A percentile compares a stretch with the other conserved stretches of the same genome.
phyloP scores from a whole-genome alignment of 2,329 filamentous ascomycete species.

The Phialophora chinensis region DNA sequence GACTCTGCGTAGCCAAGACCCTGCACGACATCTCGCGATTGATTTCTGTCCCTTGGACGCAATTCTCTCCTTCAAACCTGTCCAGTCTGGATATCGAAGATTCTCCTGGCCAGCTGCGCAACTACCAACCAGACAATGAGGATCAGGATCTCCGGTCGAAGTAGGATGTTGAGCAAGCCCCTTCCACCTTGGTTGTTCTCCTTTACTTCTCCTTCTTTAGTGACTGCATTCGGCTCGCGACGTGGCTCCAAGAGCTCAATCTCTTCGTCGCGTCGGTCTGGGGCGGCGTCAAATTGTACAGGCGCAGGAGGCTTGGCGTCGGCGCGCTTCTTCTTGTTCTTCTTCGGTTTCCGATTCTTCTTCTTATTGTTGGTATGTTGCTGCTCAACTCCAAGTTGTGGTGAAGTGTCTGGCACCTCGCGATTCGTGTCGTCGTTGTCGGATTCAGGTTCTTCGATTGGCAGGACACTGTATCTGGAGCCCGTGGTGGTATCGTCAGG shows the following conservation, averaged over 20 bases:
- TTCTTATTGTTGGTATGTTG: not conserved
- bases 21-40: not conserved
- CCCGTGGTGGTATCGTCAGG: not conserved
- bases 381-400: no score
- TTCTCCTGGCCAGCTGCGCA: not conserved
- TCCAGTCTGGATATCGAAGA: not conserved
- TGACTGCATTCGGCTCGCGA: not conserved
- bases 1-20: not conserved
- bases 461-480: not conserved
- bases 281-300: no score
- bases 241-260: no score
- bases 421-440: not conserved
- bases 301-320: not conserved
- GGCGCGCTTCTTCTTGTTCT: not conserved
- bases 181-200: not conserved
- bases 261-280: not conserved
- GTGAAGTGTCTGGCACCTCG: not conserved
- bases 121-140: not conserved
- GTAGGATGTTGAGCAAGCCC: not conserved
- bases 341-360: not conserved
- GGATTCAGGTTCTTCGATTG: not conserved
- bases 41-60: no score
- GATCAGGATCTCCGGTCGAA: not conserved
- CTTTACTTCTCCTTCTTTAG: not conserved
- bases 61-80: not conserved